These are phyloP conservation scores for Bipolaris gigantea DNA, from an alignment of 2,329 filamentous ascomycete genomes.

Conservation along the genomic window DNA sequence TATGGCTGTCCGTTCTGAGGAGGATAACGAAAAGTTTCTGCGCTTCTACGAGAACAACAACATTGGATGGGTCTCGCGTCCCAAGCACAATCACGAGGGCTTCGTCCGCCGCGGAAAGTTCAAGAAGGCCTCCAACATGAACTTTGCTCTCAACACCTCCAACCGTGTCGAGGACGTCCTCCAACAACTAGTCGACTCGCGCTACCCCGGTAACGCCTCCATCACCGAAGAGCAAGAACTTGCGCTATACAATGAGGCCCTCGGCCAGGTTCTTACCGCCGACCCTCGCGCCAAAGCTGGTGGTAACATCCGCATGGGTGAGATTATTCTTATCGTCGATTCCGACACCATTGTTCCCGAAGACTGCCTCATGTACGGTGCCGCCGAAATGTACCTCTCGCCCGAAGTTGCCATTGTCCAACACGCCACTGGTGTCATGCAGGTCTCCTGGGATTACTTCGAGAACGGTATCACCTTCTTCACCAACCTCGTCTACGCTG, in stretches of 20 bases:
- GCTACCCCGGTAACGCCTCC: constrained; percentile 11
- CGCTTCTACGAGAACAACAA: constrained; percentile 53
- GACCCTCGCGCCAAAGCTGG: constrained; percentile 72
- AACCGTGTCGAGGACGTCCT: constrained; percentile 65
- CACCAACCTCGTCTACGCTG: constrained; percentile 73
- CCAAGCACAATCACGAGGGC: constrained; percentile 44
- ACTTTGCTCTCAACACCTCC: constrained; percentile 65
- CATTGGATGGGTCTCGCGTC: constrained; percentile 52
- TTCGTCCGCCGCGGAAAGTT: constrained; percentile 35
- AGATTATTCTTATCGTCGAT: constrained; percentile 69
- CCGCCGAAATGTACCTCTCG: constrained; percentile 77
- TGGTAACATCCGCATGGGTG: constrained; percentile 80
- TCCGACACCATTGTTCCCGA: constrained; percentile 51
- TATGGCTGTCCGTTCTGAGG: constrained; percentile 60
- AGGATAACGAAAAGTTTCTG: constrained; percentile 47
- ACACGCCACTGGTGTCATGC: constrained; percentile 70
- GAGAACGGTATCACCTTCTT: constrained; percentile 77
- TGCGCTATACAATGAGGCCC: constrained; percentile 21
- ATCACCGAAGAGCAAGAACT: constrained; percentile 44
- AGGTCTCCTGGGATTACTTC: constrained; percentile 70
- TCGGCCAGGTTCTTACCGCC: constrained; percentile 68
- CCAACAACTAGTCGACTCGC: constrained; percentile 51
- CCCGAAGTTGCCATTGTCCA: constrained; percentile 76
- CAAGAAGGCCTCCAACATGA: constrained; percentile 67
- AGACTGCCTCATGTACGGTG: constrained; percentile 76